Conservation (phyloP, 1,139 yeast genomes). For the Petasospora rhodanensis region DNA sequence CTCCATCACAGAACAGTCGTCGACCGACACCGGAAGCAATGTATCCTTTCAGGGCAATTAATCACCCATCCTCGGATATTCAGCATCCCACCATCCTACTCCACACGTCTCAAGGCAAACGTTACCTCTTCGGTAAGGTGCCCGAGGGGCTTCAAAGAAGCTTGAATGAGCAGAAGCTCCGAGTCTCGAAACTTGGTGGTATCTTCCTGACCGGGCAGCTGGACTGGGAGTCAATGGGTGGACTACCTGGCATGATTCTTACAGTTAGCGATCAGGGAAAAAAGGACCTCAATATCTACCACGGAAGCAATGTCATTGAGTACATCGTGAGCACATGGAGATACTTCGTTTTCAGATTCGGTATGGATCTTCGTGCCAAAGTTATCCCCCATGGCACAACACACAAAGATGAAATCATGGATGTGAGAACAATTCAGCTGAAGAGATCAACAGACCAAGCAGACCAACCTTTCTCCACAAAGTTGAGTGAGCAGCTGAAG, state of each 20-base stretch:
- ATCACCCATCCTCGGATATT: conserved; percentile 60
- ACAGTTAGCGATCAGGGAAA: conserved; percentile 83
- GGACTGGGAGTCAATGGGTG: conserved; percentile 75
- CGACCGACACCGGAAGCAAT: conserved; percentile 23
- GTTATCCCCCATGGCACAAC: conserved; percentile 34
- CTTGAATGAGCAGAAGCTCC: conserved; percentile 49
- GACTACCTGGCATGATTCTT: conserved; percentile 82
- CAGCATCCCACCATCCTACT: conserved; percentile 56
- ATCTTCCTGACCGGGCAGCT: conserved; percentile 73
- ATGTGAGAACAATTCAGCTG: conserved; percentile 49
- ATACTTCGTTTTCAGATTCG: conserved; percentile 80
- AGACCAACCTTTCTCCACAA: conserved; percentile 3
- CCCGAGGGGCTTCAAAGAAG: conserved; percentile 86
- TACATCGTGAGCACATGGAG: conserved; percentile 79
- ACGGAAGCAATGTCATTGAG: conserved; percentile 41
- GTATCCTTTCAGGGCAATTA: conserved; percentile 34
- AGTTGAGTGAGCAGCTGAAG: conserved; percentile 7
- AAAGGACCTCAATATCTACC: conserved; percentile 40
- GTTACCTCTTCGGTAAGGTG: conserved; percentile 72
- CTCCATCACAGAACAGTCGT: too few relatives aligned
- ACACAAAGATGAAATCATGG: conserved; percentile 48
- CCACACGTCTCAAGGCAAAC: conserved; percentile 45
- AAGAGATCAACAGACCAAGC: conserved; percentile 3
- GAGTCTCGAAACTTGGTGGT: conserved; percentile 51
- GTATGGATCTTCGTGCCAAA: conserved; percentile 51